A percentile compares a stretch with the other conserved stretches of the same genome.
These are phyloP conservation scores for Paramecium caudatum DNA, from an alignment of 73 alveolate genomes.

Conservation along the genomic window DNA sequence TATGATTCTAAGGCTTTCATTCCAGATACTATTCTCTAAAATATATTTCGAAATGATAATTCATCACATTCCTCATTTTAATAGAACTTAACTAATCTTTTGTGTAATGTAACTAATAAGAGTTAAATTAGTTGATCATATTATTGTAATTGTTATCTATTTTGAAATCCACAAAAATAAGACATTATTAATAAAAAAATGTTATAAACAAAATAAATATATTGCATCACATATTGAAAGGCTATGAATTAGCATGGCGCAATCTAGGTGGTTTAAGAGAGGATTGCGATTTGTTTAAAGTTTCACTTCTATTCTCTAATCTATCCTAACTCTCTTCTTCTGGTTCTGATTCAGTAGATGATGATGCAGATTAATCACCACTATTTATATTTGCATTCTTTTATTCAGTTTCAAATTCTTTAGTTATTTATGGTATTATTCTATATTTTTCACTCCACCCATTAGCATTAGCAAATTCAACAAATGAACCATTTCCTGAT, in stretches of 20 bases:
- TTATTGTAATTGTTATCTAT: neutral
- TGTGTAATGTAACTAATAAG: neutral
- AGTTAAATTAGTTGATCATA: neutral
- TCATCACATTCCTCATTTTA: conserved; percentile 43
- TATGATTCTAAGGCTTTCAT: conserved; percentile 12
- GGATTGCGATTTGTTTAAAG: neutral
- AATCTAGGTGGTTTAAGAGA: neutral
- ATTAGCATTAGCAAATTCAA: conserved; percentile 23
- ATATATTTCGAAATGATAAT: conserved; percentile 37
- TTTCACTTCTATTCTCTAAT: conserved; percentile 9
- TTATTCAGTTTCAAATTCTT: neutral
- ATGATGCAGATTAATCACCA: conserved; percentile 1
- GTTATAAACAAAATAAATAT: neutral
- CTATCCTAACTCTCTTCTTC: conserved; percentile 37
- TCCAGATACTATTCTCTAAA: conserved; percentile 20
- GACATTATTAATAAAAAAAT: neutral
- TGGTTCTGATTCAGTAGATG: conserved; percentile 61
- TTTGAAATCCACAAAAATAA: conserved; percentile 8
- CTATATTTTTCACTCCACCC: conserved; percentile 10
- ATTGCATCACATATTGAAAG: neutral
- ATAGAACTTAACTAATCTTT: conserved; percentile 1
- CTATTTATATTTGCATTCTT: neutral
- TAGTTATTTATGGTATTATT: neutral
- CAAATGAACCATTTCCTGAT: neutral
- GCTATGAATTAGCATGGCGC: conserved; percentile 24